Percentiles rank a stretch among this genome's conserved stretches.
Evolutionary conservation across 192 early-diverging fungal genomes (phyloP).

Genomic region (Oehlia diaphana): DNA sequence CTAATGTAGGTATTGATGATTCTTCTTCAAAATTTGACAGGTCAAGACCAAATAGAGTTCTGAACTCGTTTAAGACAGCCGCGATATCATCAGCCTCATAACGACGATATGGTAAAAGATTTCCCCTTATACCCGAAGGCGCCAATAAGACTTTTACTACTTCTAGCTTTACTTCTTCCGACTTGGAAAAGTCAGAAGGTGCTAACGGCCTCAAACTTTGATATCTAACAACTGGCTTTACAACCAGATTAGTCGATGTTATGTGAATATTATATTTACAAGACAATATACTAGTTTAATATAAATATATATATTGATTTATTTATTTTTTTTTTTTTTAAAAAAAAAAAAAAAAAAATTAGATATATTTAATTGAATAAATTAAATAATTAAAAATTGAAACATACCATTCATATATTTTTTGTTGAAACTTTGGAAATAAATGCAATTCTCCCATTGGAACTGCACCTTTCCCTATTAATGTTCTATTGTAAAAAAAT

Average conservation of each 20-base stretch:
- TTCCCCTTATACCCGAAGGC: neutral
- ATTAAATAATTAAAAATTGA: neutral
- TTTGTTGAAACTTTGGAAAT: neutral
- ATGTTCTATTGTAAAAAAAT: constrained; percentile 5
- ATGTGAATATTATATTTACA: constrained; percentile 17
- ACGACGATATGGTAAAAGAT: neutral
- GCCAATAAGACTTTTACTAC: neutral
- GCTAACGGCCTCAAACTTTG: neutral
- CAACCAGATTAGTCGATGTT: constrained; percentile 9
- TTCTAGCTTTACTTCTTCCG: neutral
- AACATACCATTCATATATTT: constrained; percentile 5
- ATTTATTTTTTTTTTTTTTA: neutral
- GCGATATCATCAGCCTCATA: constrained; percentile 12
- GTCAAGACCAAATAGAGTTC: neutral
- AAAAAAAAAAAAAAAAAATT: neutral
- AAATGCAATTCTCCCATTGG: constrained; percentile 15
- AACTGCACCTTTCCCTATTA: constrained; percentile 12
- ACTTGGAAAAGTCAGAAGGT: neutral
- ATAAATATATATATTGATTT: no score
- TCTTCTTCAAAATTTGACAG: neutral
- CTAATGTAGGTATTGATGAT: neutral
- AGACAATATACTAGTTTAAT: neutral
- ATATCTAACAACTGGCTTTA: neutral
- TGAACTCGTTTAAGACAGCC: constrained; percentile 7
- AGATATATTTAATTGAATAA: neutral